Evolutionary conservation across 225 moss, liverwort and hornwort species (phyloP), one percentile per base, ranked within the genome.

Genomic region (Thuidium tamariscinum): DNA sequence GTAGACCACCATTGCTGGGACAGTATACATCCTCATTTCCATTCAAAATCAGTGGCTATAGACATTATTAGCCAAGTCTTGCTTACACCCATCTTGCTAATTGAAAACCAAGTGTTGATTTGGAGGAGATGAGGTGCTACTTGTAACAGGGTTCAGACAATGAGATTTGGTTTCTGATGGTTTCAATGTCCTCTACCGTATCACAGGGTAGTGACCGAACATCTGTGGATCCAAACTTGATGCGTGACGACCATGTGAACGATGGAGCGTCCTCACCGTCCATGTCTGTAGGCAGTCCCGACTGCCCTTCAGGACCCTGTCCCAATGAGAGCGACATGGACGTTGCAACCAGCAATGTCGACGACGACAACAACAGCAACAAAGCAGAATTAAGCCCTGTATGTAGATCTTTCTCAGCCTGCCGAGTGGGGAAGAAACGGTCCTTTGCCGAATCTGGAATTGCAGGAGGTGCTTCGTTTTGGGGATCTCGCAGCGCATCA

Each of bases 371-470:
- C 63, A 65, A 56, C 37, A 60, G 74, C 75, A 82, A 32, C 20
- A 70, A 46, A n/a, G 74, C 29, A 64, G 88, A 83, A 54, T 20
- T 80, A 46, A 88, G 86, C 13, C 66, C 86, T 26, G 48, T 81
- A 6, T 65, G 88, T 22, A 57, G 42, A 79, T 83, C 74, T 13
- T 73, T 85, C 56, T 88, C 88, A 21, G 88, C 82, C 54, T 83
- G 88, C 64, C 75, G 86, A 57, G 68, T 86, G 46, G 88, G 88
- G 21, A 83, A 88, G 86, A 88, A 91, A 57, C 86, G 91, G 30
- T 80, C 84, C 27, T 85, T 86, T 2, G 76, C 18, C 42, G 79
- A 88, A 55, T 68, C 81, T 30, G 90, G 65, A 70, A 66, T 74
- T 42, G 57, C 79, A 39, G 82, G 17, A 34, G 26, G 64, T 79